A percentile compares a stretch with the other conserved stretches of the same genome.
phyloP scores from a whole-genome alignment of 257 asterid genomes.

The Coffea canephora region DNA sequence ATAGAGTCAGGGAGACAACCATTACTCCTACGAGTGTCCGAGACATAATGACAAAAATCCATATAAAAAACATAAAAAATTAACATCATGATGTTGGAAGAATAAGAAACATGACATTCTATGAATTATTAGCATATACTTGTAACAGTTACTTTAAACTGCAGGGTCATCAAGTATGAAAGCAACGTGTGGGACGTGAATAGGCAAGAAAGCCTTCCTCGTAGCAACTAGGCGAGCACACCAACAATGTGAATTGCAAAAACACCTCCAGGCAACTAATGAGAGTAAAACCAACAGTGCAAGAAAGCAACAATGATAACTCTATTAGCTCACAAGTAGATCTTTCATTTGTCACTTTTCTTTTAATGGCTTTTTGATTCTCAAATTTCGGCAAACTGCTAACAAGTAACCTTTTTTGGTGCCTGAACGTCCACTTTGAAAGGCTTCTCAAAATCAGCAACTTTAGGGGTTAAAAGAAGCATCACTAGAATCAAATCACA shows the following conservation, averaged over 20 bases:
- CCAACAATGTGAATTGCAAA: background rate
- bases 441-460: background rate
- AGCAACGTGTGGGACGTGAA: background rate
- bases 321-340: background rate
- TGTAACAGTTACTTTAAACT: background rate
- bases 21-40: background rate
- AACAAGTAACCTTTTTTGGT: background rate
- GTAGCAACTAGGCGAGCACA: background rate
- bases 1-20: background rate
- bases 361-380: background rate
- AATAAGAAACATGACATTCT: background rate
- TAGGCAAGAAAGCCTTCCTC: background rate
- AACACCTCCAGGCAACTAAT: background rate
- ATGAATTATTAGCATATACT: background rate
- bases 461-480: background rate
- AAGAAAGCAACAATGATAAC: background rate
- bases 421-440: background rate
- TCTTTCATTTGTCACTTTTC: background rate
- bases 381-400: background rate
- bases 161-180: background rate
- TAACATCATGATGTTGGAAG: background rate
- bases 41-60: background rate
- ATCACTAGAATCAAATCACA: background rate
- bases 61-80: too few relatives aligned
- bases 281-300: background rate